Conservation (phyloP, 1,284 basidiomycete genomes). For the Cutaneotrichosporon cutaneum region DNA sequence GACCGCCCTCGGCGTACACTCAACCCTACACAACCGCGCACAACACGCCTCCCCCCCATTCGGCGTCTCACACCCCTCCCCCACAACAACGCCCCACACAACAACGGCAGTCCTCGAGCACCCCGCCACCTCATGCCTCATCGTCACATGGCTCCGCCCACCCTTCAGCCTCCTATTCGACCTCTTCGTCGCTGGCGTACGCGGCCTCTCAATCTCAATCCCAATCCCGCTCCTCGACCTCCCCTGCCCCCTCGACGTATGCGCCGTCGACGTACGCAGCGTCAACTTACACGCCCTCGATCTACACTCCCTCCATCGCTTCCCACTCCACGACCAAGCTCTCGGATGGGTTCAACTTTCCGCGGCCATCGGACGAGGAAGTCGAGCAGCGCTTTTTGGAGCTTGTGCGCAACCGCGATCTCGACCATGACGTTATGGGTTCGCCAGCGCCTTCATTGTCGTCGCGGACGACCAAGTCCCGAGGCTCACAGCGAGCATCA, state of each 20-base stretch:
- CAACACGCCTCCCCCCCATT: background rate
- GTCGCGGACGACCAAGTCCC: slow-evolving; percentile 21
- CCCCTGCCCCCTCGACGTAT: slow-evolving; percentile 2
- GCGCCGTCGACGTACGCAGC: slow-evolving; percentile 12
- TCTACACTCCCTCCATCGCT: slow-evolving; percentile 13
- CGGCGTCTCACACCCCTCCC: background rate
- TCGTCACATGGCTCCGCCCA: background rate
- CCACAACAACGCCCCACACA: background rate
- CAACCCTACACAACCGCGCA: background rate
- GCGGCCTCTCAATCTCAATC: background rate
- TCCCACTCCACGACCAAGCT: slow-evolving; percentile 17
- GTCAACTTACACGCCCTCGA: slow-evolving; percentile 13
- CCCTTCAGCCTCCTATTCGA: background rate
- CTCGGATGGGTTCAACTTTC: slow-evolving; percentile 11
- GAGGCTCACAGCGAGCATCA: slow-evolving; percentile 12
- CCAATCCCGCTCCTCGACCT: background rate
- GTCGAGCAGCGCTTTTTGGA: slow-evolving; percentile 75
- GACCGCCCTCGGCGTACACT: slow-evolving; percentile 4
- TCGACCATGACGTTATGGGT: slow-evolving; percentile 48
- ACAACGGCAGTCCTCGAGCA: background rate
- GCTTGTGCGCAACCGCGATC: slow-evolving; percentile 66
- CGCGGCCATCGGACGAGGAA: slow-evolving; percentile 68
- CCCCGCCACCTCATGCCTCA: background rate
- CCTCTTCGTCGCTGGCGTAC: background rate
- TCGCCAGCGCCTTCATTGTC: slow-evolving; percentile 36